A percentile compares a stretch with the other conserved stretches of the same genome.
phyloP scores from a whole-genome alignment of 352 stramenopile species.

The Phytopythium montanum region DNA sequence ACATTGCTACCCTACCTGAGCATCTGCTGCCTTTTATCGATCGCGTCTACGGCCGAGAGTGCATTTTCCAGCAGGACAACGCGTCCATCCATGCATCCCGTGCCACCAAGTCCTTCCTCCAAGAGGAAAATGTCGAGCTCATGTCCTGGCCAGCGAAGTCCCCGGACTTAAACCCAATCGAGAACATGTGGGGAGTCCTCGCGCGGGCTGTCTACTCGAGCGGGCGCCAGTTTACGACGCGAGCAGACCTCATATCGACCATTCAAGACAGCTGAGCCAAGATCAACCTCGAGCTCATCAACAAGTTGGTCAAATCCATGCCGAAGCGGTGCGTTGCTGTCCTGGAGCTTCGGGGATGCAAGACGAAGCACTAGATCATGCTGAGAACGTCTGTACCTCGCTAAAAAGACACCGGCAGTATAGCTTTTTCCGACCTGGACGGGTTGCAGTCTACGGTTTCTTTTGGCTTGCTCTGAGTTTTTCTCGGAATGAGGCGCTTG shows the following conservation, averaged over 20 bases:
- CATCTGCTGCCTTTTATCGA: slow-evolving; percentile 15
- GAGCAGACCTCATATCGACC: neutral
- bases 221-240: slow-evolving; percentile 2
- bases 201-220: slow-evolving; percentile 5
- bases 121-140: slow-evolving; percentile 4
- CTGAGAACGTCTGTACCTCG: neutral
- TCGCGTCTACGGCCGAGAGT: slow-evolving; percentile 8
- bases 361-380: slow-evolving; percentile 10
- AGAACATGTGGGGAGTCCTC: slow-evolving; percentile 11
- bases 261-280: neutral
- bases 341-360: slow-evolving; percentile 12
- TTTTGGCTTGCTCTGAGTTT: neutral
- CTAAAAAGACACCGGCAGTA: neutral
- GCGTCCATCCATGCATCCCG: slow-evolving; percentile 6
- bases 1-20: slow-evolving; percentile 16
- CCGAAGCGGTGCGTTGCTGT: slow-evolving; percentile 9
- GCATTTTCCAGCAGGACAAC: slow-evolving; percentile 20
- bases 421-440: neutral
- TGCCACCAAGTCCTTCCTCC: slow-evolving; percentile 1
- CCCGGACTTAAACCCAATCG: slow-evolving; percentile 6
- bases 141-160: slow-evolving; percentile 5
- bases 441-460: neutral
- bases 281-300: neutral
- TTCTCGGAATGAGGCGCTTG: neutral
- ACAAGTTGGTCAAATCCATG: slow-evolving; percentile 5